Conservation (phyloP, 2,329 filamentous ascomycete species). For the Chaetomiaceae sp. region DNA sequence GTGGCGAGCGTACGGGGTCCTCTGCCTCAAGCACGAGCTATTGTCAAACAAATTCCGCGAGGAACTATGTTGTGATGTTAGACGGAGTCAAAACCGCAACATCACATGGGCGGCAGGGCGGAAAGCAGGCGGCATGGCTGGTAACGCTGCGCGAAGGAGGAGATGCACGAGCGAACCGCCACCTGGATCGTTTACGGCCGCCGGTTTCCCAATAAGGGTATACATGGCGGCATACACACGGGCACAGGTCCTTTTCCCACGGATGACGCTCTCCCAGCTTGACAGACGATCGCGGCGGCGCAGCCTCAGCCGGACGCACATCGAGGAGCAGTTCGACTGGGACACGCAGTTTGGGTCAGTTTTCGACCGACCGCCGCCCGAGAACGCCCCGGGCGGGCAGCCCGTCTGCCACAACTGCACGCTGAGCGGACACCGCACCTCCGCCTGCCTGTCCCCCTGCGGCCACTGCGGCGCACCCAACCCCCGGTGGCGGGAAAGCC, state of each 20-base stretch:
- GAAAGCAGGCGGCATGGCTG: neutral
- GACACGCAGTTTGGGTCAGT: neutral
- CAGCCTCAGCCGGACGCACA: conserved; percentile 36
- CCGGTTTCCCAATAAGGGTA: conserved; percentile 18
- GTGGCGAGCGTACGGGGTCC: neutral
- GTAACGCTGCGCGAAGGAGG: neutral
- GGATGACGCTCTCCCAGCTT: conserved; percentile 29
- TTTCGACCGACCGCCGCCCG: neutral
- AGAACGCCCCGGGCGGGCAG: neutral
- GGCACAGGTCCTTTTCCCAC: conserved; percentile 36
- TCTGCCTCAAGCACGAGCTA: neutral
- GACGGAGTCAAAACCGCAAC: conserved; percentile 7
- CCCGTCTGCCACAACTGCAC: conserved; percentile 32
- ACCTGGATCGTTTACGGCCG: conserved; percentile 23
- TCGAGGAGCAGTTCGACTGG: conserved; percentile 35
- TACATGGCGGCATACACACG: conserved; percentile 13
- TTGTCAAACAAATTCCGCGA: neutral
- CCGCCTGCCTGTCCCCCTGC: conserved; percentile 29
- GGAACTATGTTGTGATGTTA: neutral
- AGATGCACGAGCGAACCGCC: conserved; percentile 17
- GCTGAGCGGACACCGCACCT: conserved; percentile 26
- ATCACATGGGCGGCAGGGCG: conserved; percentile 1
- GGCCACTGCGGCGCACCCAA: conserved; percentile 34
- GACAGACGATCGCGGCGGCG: conserved; percentile 33
- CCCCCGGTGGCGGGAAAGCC: too few species aligned